Evolutionary conservation across 2,329 filamentous ascomycete species (phyloP), one percentile per base, ranked within the genome.

Genomic region (Aureobasidium pullulans): DNA sequence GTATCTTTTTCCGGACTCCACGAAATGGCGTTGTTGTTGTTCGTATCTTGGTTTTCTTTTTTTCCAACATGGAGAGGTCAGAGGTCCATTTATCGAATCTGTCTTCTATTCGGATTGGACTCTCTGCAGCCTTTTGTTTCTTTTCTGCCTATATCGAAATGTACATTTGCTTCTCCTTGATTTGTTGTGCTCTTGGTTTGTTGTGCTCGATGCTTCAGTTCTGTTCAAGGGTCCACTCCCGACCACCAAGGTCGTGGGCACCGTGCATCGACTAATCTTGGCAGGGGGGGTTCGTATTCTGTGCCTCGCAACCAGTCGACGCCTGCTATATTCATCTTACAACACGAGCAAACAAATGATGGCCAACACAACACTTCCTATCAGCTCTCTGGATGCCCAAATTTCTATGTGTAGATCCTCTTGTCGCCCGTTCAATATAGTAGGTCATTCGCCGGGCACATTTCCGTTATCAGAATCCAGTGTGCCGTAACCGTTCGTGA

Each of bases 21-120:
- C 40, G 40, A 37, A 23, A 28, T 43, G 50, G 50, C 52, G 52
- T 43, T 46, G 42, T 46, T 52, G 8, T 40, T 56, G 46, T 43
- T 28, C 31, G 39, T 56, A 56, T 43, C 37, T 54, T 54, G 50
- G 50, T 29, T 54, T 56, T 56, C 36, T 42, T 29, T 34, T 23
- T 32, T 46, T 46, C 10, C 11, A 40, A 43, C 13, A 37, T 31
- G 6, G 19, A 10, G 39, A 28, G 31, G 23, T 46, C 34, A n/a
- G 37, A 23, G 32, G 40, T 16, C 6, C 8, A 5, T 23, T 23
- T 23, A 5, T 8, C 39, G 40, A 46, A 48, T 15, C 8, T 48
- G 11, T 23, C 7, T 6, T 40, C n/a, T 23, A 16, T 8, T 54
- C n/a, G 54, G 16, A 13, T 57, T 57, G 28, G 8, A 16, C 13